These are phyloP conservation scores for Austropuccinia psidii DNA, from an alignment of 1,284 basidiomycete genomes.

Conservation along the genomic window DNA sequence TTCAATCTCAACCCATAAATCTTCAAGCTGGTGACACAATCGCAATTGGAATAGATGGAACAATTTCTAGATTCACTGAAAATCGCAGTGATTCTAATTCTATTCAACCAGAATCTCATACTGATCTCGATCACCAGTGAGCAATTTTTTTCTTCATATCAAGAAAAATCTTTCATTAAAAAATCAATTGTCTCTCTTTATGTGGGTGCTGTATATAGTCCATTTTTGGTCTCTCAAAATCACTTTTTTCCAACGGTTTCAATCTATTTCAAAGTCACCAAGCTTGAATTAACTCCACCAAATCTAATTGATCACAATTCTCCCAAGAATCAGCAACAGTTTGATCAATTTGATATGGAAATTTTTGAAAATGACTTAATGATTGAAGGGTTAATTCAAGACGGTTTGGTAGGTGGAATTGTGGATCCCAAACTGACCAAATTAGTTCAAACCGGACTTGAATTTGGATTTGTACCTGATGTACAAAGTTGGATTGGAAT, in stretches of 20 bases:
- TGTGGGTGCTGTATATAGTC: background rate
- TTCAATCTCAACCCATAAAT: conserved; percentile 57
- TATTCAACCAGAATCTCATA: conserved; percentile 41
- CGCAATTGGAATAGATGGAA: conserved; percentile 61
- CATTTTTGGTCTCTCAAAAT: background rate
- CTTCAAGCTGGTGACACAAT: conserved; percentile 75
- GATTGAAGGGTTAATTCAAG: conserved; percentile 40
- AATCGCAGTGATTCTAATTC: conserved; percentile 40
- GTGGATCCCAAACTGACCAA: conserved; percentile 66
- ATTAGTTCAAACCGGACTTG: conserved; percentile 69
- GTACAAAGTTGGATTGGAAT: conserved; percentile 56
- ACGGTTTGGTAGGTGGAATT: conserved; percentile 75
- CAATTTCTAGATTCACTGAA: conserved; percentile 50
- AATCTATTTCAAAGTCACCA: conserved; percentile 71
- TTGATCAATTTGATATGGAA: too few relatives aligned
- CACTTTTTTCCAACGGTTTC: conserved; percentile 48
- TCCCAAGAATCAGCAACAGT: conserved; percentile 49
- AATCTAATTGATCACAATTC: conserved; percentile 51
- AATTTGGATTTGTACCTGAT: conserved; percentile 61
- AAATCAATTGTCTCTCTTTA: background rate
- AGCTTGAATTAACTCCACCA: conserved; percentile 55
- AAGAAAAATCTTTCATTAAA: background rate
- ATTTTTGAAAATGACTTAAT: conserved; percentile 37
- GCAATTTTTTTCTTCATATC: conserved; percentile 36
- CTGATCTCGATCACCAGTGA: conserved; percentile 47